A percentile compares a stretch with the other conserved stretches of the same genome.
Conservation (phyloP, 2,329 filamentous ascomycete species). For the Trichoderma oligosporum region DNA sequence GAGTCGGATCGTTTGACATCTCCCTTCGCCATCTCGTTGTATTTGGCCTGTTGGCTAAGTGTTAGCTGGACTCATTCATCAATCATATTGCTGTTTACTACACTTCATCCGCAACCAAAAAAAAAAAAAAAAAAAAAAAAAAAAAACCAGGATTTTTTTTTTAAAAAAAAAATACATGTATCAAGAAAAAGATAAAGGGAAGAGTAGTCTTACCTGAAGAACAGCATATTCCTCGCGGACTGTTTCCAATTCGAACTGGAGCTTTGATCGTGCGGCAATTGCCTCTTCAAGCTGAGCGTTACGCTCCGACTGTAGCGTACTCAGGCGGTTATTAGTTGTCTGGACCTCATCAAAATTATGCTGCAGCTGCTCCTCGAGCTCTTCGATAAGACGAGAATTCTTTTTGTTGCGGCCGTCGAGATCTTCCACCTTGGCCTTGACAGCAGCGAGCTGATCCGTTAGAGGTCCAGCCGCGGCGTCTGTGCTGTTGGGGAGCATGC, state of each 20-base stretch:
- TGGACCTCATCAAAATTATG: conserved; percentile 94
- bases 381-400: conserved; percentile 86
- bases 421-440: conserved; percentile 64
- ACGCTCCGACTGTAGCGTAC: conserved; percentile 72
- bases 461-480: conserved; percentile 44
- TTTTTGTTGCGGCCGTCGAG: conserved; percentile 74
- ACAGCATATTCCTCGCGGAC: conserved; percentile 66
- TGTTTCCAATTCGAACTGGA: conserved; percentile 66
- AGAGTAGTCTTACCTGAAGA: conserved; percentile 64
- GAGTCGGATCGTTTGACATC: conserved; percentile 58
- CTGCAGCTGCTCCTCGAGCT: conserved; percentile 94
- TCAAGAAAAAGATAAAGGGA: not conserved
- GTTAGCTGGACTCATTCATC: conserved; percentile 26
- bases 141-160: too few relatives aligned
- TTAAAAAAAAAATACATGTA: too few relatives aligned
- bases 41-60: conserved; percentile 49
- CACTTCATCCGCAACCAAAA: too few relatives aligned
- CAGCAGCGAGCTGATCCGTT: conserved; percentile 53
- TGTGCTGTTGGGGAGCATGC: conserved; percentile 44
- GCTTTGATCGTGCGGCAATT: conserved; percentile 57
- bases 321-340: conserved; percentile 77
- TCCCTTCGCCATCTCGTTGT: conserved; percentile 48
- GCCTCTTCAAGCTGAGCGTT: conserved; percentile 75
- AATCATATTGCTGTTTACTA: too few relatives aligned
- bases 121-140: too few relatives aligned